Base-by-base conservation (phyloP, 2,329 filamentous ascomycete species). In the Clonostachys solani region DNA sequence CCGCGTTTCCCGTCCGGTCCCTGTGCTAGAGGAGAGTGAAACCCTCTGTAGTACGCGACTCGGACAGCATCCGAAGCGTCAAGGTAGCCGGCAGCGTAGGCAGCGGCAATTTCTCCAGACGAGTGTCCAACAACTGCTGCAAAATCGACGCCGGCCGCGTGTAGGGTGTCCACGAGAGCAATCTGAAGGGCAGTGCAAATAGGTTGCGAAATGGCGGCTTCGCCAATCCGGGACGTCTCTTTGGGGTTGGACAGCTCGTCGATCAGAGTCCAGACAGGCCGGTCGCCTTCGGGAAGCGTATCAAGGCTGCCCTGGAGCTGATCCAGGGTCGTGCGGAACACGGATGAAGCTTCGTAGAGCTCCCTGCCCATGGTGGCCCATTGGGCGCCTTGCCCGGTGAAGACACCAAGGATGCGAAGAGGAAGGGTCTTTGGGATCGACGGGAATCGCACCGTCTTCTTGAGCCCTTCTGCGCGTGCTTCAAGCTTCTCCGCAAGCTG, bases 181-280 rank as follows among this genome's bases (percentile, higher is more conserved):
- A 74, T 50, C 52, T 75, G 72, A 2, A 75, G 23, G 0, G 66
- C 66, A 2, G 71, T 73, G 42, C 62, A 73, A 1, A 67, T 36
- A 0, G 71, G 61, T 47, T 74, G 71, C 29, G 56, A 58, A 19
- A 60, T 60, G 35, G 65, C 55, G 34, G 34, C 10, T 10, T 10
- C 10, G 34, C 2, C 67, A 64, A 33, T 61, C 44, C 29, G 56
- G 50, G 2, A 70, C 52, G 19, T 51, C 49, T 1, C 61, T 60
- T 5, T 53, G 47, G 13, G 54, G 44, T 2, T 54, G 53, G 48
- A 65, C 4, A 72, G 53, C 49, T 68, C 59, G 42, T 63, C 60
- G 42, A 54, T 43, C 3, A 64, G 53, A 8, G 56, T 57, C 61
- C 66, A 68, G 9, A 52, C 49, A 2, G 54, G 57, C 46, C 61